Percentiles rank a stretch among this genome's conserved stretches.
phyloP scores from a whole-genome alignment of 768 basidiomycete genomes.

The Trametes coccinea region DNA sequence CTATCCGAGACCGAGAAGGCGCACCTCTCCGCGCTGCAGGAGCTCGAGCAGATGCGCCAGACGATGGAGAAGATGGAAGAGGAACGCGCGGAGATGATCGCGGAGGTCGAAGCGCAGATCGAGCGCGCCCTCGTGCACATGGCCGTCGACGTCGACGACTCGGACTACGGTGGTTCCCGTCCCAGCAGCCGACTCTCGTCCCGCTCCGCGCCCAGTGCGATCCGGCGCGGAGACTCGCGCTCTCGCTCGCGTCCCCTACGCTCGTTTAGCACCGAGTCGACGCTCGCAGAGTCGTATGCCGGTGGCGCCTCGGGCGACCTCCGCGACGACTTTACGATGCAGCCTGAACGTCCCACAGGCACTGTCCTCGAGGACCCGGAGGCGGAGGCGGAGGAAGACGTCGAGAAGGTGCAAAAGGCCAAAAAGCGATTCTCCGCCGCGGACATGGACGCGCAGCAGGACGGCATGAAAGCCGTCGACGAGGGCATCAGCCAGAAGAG shows the following conservation, averaged over 20 bases:
- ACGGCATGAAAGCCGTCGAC: conserved; percentile 85
- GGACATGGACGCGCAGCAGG: conserved; percentile 61
- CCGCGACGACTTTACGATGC: conserved; percentile 28
- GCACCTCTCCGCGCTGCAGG: conserved; percentile 76
- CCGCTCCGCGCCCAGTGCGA: conserved; percentile 49
- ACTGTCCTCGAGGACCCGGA: conserved; percentile 61
- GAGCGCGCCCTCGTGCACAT: conserved; percentile 83
- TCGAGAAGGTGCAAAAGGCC: conserved; percentile 39
- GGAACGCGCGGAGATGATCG: conserved; percentile 86
- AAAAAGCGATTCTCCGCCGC: conserved; percentile 83
- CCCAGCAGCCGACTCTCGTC: conserved; percentile 70
- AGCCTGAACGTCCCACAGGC: conserved; percentile 46
- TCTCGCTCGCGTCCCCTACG: conserved; percentile 54
- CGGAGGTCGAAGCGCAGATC: conserved; percentile 91
- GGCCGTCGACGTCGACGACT: conserved; percentile 78
- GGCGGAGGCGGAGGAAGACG: conserved; percentile 43
- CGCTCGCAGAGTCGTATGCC: conserved; percentile 68
- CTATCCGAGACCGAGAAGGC: conserved; percentile 80
- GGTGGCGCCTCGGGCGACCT: conserved; percentile 33
- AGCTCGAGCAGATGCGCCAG: conserved; percentile 80
- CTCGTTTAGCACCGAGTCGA: conserved; percentile 79
- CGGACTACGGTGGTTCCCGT: conserved; percentile 71
- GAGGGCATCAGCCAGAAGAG: conserved; percentile 82
- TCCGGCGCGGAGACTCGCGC: conserved; percentile 54
- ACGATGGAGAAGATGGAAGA: conserved; percentile 87